Evolutionary conservation across 345 rosid species (phyloP).

Genomic region (Brassica napus): Da-Ae NC_063436.1:22450501-22451000

Average conservation of each 20-base stretch:
- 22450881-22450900: slow-evolving; percentile 27
- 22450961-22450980: not conserved
- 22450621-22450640: slow-evolving; percentile 49
- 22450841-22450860: slow-evolving; percentile 17
- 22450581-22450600: slow-evolving; percentile 51
- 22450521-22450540: slow-evolving; percentile 40
- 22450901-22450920: not conserved
- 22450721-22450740: slow-evolving; percentile 44
- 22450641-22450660: slow-evolving; percentile 42
- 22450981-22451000: slow-evolving; percentile 43
- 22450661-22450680: slow-evolving; percentile 62
- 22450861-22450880: not conserved
- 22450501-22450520: slow-evolving; percentile 36
- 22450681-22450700: slow-evolving; percentile 58
- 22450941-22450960: not conserved
- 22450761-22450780: slow-evolving; percentile 42
- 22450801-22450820: slow-evolving; percentile 37
- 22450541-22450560: slow-evolving; percentile 43
- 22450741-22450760: slow-evolving; percentile 43
- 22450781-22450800: slow-evolving; percentile 25
- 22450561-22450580: slow-evolving; percentile 38
- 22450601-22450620: slow-evolving; percentile 53
- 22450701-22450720: slow-evolving; percentile 56
- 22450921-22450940: not conserved
- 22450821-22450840: slow-evolving; percentile 42